Evolutionary conservation across 2,329 filamentous ascomycete genomes (phyloP).

Genomic region (Xylariales sp.): DNA sequence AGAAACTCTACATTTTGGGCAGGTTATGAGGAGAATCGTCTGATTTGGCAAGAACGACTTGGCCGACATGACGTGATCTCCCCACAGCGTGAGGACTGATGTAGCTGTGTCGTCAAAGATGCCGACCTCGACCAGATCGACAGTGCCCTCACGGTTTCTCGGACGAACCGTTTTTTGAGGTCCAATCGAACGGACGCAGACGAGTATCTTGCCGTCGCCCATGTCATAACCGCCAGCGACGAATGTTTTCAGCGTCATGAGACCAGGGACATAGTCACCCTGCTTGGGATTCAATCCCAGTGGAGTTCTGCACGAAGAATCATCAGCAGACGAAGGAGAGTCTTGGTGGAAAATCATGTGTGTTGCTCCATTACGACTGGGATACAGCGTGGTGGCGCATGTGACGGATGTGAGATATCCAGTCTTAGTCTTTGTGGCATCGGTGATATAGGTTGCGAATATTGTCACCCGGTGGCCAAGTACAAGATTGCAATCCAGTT

Average conservation of each 20-base stretch:
- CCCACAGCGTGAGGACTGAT: slow-evolving; percentile 50
- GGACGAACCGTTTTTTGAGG: slow-evolving; percentile 42
- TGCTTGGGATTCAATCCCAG: slow-evolving; percentile 32
- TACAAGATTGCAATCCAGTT: slow-evolving; percentile 34
- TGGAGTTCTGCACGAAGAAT: slow-evolving; percentile 39
- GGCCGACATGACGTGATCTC: slow-evolving; percentile 40
- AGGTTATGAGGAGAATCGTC: slow-evolving; percentile 46
- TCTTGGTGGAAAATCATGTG: slow-evolving; percentile 50
- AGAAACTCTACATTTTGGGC: slow-evolving; percentile 26
- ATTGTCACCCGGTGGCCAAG: slow-evolving; percentile 51
- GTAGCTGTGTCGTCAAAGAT: slow-evolving; percentile 55
- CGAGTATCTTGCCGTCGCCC: slow-evolving; percentile 44
- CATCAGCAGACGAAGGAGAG: slow-evolving; percentile 30
- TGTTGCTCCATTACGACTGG: slow-evolving; percentile 48
- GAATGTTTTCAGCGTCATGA: slow-evolving; percentile 55
- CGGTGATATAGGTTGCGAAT: slow-evolving; percentile 53
- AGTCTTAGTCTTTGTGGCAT: slow-evolving; percentile 31
- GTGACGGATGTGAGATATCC: slow-evolving; percentile 35
- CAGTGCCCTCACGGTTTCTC: slow-evolving; percentile 40
- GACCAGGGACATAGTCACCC: slow-evolving; percentile 30
- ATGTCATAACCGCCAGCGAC: slow-evolving; percentile 49
- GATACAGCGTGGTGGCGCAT: slow-evolving; percentile 52
- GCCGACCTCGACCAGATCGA: slow-evolving; percentile 43
- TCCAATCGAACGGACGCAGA: slow-evolving; percentile 55
- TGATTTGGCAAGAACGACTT: slow-evolving; percentile 39